Base-by-base conservation (phyloP, 2,329 filamentous ascomycete genomes). In the Nectriaceae sp. region DNA sequence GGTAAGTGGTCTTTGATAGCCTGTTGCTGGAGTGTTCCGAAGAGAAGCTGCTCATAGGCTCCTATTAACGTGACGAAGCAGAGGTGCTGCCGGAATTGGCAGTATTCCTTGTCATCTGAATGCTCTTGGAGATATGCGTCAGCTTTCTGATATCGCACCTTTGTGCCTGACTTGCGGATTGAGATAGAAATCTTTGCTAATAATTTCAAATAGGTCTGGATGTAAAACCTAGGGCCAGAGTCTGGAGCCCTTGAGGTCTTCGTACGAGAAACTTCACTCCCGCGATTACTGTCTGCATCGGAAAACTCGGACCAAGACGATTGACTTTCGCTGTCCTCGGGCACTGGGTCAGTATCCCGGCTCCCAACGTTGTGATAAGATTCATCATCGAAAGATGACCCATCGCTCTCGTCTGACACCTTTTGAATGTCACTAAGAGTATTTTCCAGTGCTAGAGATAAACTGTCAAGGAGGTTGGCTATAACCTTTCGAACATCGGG, bases 101-200 rank as follows among this genome's bases (percentile, higher is more conserved):
- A 13, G 21, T 26, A 41, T 16, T 41, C 39, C 5, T 41, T 18
- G n/a, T 26, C 5, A 19, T 41, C 21, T n/a, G 24, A 20, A 21
- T 41, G 21, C 21, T 15, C 18, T 24, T 41, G 5, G 3, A 36
- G 41, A 18, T 43, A 36, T 11, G 21, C 41, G 22, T 44, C 41
- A 4, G 41, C 41, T 22, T 44, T 44, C 1, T 21, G 11, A 29
- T 44, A 37, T 18, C 41, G 26, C 16, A 37, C 13, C 15, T 37
- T 26, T 16, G 31, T 20, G 26, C 41, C 41, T 4, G 41, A 44
- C 19, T 20, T 37, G n/a, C 41, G 33, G 20, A 43, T 43, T 21
- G 41, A 24, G 20, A 36, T 43, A 5, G 41, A 43, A 10, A 43
- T 35, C 19, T 20, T 43, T 11, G 26, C 18, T 4, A 43, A 15